A percentile compares a stretch with the other conserved stretches of the same genome.
phyloP scores from a whole-genome alignment of 2,329 filamentous ascomycete species.

The Podosphaera aphanis region DNA sequence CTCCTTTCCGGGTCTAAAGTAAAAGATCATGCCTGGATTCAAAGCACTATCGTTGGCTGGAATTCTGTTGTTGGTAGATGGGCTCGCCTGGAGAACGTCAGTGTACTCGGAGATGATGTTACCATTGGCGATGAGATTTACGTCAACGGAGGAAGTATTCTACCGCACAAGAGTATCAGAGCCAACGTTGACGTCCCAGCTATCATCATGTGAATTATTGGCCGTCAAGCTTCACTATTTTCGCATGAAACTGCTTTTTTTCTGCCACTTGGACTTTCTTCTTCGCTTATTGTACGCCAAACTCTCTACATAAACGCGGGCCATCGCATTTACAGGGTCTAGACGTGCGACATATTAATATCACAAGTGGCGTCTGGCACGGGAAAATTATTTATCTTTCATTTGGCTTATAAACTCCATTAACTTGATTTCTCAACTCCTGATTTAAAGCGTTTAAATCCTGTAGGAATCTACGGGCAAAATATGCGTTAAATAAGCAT shows the following conservation, averaged over 20 bases:
- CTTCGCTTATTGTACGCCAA: too few species aligned
- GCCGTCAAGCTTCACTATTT: not conserved
- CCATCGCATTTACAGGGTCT: too few species aligned
- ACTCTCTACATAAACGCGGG: too few species aligned
- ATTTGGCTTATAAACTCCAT: too few species aligned
- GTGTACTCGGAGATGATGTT: conserved; percentile 92
- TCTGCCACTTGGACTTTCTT: too few species aligned
- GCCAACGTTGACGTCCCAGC: conserved; percentile 69
- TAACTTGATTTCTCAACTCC: too few species aligned
- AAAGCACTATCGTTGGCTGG: conserved; percentile 96
- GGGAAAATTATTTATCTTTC: too few species aligned
- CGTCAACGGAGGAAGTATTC: conserved; percentile 84
- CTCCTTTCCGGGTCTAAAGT: conserved; percentile 74
- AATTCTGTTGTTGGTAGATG: conserved; percentile 89
- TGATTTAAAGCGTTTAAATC: too few species aligned
- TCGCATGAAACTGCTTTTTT: not conserved
- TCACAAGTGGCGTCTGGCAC: too few species aligned
- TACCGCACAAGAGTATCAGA: conserved; percentile 98
- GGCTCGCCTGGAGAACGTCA: conserved; percentile 92
- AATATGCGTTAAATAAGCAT: too few species aligned
- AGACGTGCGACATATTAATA: too few species aligned
- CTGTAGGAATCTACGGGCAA: too few species aligned
- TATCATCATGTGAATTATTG: conserved; percentile 33
- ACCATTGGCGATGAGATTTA: conserved; percentile 96
- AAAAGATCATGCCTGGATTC: conserved; percentile 97